Evolutionary conservation across 1,284 basidiomycete genomes (phyloP), one percentile per base, ranked within the genome.

Genomic region (Cryptococcus sp.): DNA sequence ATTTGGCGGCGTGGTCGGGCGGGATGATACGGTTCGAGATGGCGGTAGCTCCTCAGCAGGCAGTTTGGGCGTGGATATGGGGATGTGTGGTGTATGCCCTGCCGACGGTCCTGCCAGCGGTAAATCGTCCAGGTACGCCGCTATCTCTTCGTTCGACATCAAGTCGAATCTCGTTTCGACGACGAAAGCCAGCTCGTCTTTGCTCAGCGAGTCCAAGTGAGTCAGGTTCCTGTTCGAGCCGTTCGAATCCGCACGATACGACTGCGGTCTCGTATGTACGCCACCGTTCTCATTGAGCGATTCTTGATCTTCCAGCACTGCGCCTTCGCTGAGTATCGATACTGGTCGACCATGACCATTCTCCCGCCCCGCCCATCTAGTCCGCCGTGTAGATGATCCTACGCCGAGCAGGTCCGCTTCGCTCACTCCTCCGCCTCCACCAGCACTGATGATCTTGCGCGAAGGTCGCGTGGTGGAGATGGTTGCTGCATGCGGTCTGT

Each of bases 101-200:
- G 31, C 31, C 13, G 31, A 35, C 13, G 31, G 31, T 35, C 31
- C 31, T 13, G 31, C 31, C 7, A 35, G 31, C 31, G 31, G 31
- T 35, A 35, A 35, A 8, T 13, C 31, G 31, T 35, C 53, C 15
- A 73, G 59, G 19, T 66, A 68, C 10, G 49, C 54, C 16, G 31
- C 27, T 8, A 76, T 42, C 64, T 75, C 70, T 3, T 47, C 45
- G 31, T 76, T 71, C 16, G 60, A 51, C 75, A 76, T 75, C 42
- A 69, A 58, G 42, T 76, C 75, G 42, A 72, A 76, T 20, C 68
- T 61, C 41, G 67, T 69, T 45, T 73, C 70, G 25, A 73, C 70
- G 25, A 73, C 60, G 31, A 35, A 8, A 6, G 62, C 68, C 17
- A 72, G 27, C 48, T 73, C 73, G 31, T 72, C 71, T 19, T 66